Evolutionary conservation across 805 yeast species (phyloP), one percentile per base, ranked within the genome.

Genomic region (Starmerella vitae): DNA sequence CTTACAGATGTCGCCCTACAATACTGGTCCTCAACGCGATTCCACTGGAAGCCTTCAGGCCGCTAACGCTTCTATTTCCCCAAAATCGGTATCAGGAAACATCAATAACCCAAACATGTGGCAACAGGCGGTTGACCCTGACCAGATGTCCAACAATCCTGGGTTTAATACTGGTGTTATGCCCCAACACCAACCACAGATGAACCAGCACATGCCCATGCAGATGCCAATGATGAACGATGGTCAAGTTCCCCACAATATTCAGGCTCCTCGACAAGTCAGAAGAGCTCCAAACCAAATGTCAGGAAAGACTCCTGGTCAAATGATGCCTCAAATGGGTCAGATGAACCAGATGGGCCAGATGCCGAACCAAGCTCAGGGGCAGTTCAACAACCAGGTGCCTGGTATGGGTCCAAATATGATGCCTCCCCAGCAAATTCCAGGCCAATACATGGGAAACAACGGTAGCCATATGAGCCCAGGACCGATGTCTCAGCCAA

Each of bases 281-380:
- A 19, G 18, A 6, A 5, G 10, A 15, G 13, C 17, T 27, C 30
- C 30, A 27, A 20, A 30, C 22, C 22, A 22, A 29, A 29, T 13
- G 17, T 18, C 31, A 18, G 31, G 31, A 18, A 14, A 29, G n/a
- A n/a, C n/a, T n/a, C n/a, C n/a, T n/a, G n/a, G 9, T 9, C 35
- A 37, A 14, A 38, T 32, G 41, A 19, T n/a, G 18, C 36, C 36
- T 25, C 42, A 26, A 20, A 22, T 33, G 35, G 31, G 31, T 15
- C 49, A 12, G 22, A 13, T 12, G 25, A 20, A 18, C 34, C 30
- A 27, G 30, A 28, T 28, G 30, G 30, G 30, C 30, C 30, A 22
- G 26, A 22, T 22, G 26, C 26, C 26, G 26, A 22, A 8, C 10
- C 7, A 22, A 7, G 10, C 10, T 12, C 7, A 8, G 26, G 26